phyloP scores from a whole-genome alignment of 2,329 filamentous ascomycete genomes.

The Dactylellina leptospora region DNA sequence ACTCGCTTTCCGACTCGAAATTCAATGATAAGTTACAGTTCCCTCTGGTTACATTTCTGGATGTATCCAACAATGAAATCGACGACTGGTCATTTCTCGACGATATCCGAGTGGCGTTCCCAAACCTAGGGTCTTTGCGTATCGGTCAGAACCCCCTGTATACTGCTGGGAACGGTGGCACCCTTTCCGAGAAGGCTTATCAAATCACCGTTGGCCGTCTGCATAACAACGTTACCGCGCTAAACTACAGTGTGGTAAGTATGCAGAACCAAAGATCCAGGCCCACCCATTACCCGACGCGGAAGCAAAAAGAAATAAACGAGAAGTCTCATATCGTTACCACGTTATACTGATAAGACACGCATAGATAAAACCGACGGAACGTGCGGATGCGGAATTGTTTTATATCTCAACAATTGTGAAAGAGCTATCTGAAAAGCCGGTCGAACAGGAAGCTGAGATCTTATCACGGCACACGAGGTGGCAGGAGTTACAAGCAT shows the following conservation, averaged over 20 bases:
- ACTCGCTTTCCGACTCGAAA: constrained; percentile 58
- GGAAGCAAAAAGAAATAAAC: too few relatives aligned
- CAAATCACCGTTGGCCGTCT: constrained; percentile 47
- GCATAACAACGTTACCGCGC: constrained; percentile 19
- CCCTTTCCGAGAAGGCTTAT: constrained; percentile 61
- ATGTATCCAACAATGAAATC: constrained; percentile 77
- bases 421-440: constrained; percentile 73
- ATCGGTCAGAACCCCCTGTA: constrained; percentile 83
- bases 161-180: constrained; percentile 67
- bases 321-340: too few relatives aligned
- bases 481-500: constrained; percentile 76
- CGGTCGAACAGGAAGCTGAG: constrained; percentile 65
- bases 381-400: constrained; percentile 86
- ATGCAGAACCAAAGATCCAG: constrained; percentile 5
- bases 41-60: constrained; percentile 70
- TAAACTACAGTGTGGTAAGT: constrained; percentile 48
- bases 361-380: constrained; percentile 70
- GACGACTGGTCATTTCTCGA: constrained; percentile 74
- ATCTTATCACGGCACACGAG: constrained; percentile 74
- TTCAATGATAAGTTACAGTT: constrained; percentile 64
- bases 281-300: constrained; percentile 9
- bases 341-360: constrained; percentile 35
- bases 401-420: constrained; percentile 90
- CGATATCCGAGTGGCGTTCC: constrained; percentile 68
- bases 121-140: constrained; percentile 76